phyloP scores from a whole-genome alignment of 768 basidiomycete genomes.

The Galerina marginata region DNA sequence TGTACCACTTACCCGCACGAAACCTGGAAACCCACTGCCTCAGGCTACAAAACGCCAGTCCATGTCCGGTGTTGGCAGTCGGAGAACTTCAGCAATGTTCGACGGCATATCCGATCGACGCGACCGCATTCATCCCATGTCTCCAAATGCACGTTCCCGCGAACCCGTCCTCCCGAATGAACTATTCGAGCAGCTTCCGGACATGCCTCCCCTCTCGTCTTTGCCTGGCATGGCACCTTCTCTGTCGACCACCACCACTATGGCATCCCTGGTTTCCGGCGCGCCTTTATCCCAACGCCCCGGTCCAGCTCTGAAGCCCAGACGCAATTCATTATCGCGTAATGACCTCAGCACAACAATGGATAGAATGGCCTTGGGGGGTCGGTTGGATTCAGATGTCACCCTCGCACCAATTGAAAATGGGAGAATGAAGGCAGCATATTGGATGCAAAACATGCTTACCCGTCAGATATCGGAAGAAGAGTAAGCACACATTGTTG shows the following conservation, averaged over 20 bases:
- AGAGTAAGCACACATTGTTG: constrained; percentile 50
- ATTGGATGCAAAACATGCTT: constrained; percentile 72
- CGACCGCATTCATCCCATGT: constrained; percentile 42
- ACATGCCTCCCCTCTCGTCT: constrained; percentile 50
- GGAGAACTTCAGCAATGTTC: constrained; percentile 45
- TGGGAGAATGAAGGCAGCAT: constrained; percentile 70
- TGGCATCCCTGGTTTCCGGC: constrained; percentile 52
- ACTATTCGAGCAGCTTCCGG: constrained; percentile 39
- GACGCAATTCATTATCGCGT: constrained; percentile 53
- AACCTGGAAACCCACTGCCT: neutral
- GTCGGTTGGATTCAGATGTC: constrained; percentile 47
- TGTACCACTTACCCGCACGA: constrained; percentile 37
- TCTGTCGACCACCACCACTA: constrained; percentile 55
- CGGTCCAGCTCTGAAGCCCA: constrained; percentile 30
- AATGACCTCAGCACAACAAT: constrained; percentile 64
- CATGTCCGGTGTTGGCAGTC: constrained; percentile 37
- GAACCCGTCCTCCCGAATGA: constrained; percentile 41
- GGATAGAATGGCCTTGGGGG: constrained; percentile 73
- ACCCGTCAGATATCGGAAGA: constrained; percentile 49
- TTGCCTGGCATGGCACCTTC: constrained; percentile 59
- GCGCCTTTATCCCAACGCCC: constrained; percentile 33
- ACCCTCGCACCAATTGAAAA: constrained; percentile 52
- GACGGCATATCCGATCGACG: constrained; percentile 32
- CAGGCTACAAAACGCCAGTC: constrained; percentile 44
- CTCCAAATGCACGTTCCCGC: constrained; percentile 39